Base-by-base conservation (phyloP, 495 filamentous ascomycete genomes). In the Filosporella fistucella region DNA sequence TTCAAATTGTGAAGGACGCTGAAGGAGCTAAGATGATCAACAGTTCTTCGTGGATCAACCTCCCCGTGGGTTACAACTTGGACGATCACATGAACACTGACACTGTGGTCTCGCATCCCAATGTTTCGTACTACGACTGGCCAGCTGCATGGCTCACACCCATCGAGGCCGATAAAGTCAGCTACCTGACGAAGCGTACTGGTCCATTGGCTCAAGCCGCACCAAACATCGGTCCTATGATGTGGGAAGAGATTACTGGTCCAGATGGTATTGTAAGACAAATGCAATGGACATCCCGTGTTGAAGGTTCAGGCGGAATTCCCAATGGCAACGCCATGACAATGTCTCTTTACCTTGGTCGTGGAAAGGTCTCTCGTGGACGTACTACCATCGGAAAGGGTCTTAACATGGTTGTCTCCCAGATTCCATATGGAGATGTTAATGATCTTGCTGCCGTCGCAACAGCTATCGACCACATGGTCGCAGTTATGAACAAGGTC, bases 81-180 rank as follows among this genome's bases (percentile, higher is more conserved):
- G 76, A 81, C 49, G 86, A 89, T 59, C 85, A 91, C 62, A 70
- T 80, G 47, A 85, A 86, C 63, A 88, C 86, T 51, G 76, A 85
- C 57, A 70, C 80, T 14, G 73, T 82, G 42, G 72, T 88, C 49
- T 72, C 69, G 30, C 79, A 86, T 52, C 74, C 76, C 6, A 56
- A 34, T 9, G 32, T 54, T 37, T 40, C 47, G 7, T 49, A 29
- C 38, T 52, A 53, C 25, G 47, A 45, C 51, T 64, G 53, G 54
- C 44, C 23, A 42, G 50, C 61, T 40, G 21, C 52, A 7, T 57
- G 42, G 22, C 1, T 47, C 24, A 54, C 64, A 29, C 69, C 75
- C 5, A 72, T 70, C 41, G 34, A 55, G 12, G 52, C 59, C 1
- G 77, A 81, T 49, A 70, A 63, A 47, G 51, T 59, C 22, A 49